Percentiles rank a stretch among this genome's conserved stretches.
Evolutionary conservation across 2,329 filamentous ascomycete genomes (phyloP).

Genomic region (Fusarium sp.): DNA sequence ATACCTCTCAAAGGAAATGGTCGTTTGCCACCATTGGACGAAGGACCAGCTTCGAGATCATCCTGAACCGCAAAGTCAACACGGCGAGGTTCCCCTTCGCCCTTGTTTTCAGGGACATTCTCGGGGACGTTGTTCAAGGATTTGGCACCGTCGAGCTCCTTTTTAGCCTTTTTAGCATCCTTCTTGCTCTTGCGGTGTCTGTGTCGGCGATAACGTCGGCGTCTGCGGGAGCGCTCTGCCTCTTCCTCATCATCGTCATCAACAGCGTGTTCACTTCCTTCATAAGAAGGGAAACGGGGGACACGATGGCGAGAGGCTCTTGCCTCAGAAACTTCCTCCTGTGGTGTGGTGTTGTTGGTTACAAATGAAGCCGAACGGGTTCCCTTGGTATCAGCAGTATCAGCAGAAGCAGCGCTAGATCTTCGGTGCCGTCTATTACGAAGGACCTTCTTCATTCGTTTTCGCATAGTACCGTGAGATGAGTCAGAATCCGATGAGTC

Average conservation of each 20-base stretch:
- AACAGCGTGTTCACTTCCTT: constrained; percentile 58
- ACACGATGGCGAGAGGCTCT: constrained; percentile 53
- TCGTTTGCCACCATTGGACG: constrained; percentile 47
- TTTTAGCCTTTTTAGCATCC: constrained; percentile 54
- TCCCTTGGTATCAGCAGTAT: constrained; percentile 56
- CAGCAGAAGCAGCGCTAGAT: constrained; percentile 78
- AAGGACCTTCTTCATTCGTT: constrained; percentile 80
- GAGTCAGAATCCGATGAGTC: constrained; percentile 74
- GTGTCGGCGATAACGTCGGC: constrained; percentile 52
- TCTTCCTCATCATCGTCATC: constrained; percentile 61
- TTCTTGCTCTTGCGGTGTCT: constrained; percentile 56
- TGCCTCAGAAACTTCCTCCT: constrained; percentile 56
- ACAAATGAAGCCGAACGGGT: constrained; percentile 58
- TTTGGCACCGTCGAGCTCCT: constrained; percentile 41
- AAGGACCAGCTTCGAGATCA: constrained; percentile 39
- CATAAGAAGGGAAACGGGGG: constrained; percentile 52
- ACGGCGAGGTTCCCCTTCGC: constrained; percentile 61
- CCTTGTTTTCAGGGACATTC: constrained; percentile 25
- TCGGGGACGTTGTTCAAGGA: constrained; percentile 50
- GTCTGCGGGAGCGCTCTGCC: constrained; percentile 49
- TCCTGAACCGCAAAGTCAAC: constrained; percentile 67
- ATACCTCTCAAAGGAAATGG: constrained; percentile 70
- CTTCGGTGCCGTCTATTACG: constrained; percentile 78
- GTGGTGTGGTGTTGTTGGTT: constrained; percentile 50
- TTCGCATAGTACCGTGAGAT: constrained; percentile 73